Base-by-base conservation (phyloP, 169 alveolate species). In the Babesia gibsoni region DNA sequence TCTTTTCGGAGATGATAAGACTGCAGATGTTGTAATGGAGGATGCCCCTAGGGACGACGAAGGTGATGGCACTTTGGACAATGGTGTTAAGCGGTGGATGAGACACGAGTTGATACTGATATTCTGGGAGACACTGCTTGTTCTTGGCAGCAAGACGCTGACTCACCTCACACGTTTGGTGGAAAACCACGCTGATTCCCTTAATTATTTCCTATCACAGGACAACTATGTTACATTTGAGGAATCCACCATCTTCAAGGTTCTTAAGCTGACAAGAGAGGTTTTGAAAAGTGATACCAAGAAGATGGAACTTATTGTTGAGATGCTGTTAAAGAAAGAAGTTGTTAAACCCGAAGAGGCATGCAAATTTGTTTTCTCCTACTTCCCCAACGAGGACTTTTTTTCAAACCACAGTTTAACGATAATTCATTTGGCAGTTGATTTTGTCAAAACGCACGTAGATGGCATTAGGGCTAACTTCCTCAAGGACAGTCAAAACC, bases 71-170 rank as follows among this genome's bases (percentile, higher is more conserved):
- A 22, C 16, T 10, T 14, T 12, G n/a, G 46, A 5, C 4, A 46
- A 23, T 8, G 33, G 16, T 14, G 59, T 29, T 14, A 64, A 42
- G 48, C 54, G 37, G 18, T 75, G 84, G 84, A 48, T 18, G 22
- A 4, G 73, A 27, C 72, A 75, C 30, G 80, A 75, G 16, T 64
- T 75, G 43, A 20, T 75, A 6, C 42, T 75, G 36, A 49, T 75
- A 39, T 75, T 75, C 56, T 75, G 84, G 84, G 84, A 75, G 53
- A 18, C 84, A 56, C 70, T 75, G 39, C 45, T 75, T 23, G 32
- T 66, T 18, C 46, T 75, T 20, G 84, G 84, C 18, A 75, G 57
- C 39, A 75, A 75, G 54, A 65, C 84, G 37, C 54, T 75, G 53
- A 66, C 84, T 5, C 84, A 75, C 52, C 67, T 75, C 30, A 14